phyloP scores from a whole-genome alignment of 495 filamentous ascomycete genomes.

The Terfezia claveryi region DNA sequence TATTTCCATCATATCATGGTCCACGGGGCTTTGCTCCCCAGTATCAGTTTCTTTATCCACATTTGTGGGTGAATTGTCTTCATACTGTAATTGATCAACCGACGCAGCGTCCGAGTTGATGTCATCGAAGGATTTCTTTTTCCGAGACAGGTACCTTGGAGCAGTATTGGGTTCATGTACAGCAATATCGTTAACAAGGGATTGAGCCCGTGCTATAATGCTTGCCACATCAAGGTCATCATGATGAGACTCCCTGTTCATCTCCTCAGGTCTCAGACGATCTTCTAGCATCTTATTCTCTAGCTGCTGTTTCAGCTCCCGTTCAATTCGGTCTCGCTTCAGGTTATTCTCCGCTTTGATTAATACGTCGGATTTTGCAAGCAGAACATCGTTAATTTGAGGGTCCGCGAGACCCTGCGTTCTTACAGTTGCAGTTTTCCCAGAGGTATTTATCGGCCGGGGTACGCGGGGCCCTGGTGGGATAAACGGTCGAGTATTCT shows the following conservation, averaged over 20 bases:
- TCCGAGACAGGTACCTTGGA: neutral
- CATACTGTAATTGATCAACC: neutral
- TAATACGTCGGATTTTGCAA: constrained; percentile 65
- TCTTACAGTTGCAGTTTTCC: constrained; percentile 19
- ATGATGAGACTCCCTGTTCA: neutral
- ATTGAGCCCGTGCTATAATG: neutral
- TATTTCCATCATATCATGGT: neutral
- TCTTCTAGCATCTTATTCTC: constrained; percentile 6
- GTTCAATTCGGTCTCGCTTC: constrained; percentile 62
- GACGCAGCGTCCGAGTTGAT: neutral
- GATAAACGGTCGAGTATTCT: neutral
- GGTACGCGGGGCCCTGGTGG: constrained; percentile 5
- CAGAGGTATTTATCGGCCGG: constrained; percentile 19
- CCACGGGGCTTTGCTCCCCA: neutral
- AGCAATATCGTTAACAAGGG: neutral
- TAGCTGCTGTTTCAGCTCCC: constrained; percentile 27
- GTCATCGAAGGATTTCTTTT: neutral
- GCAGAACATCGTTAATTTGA: constrained; percentile 53
- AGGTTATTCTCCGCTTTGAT: constrained; percentile 62
- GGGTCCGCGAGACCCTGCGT: constrained; percentile 21
- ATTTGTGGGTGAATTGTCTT: neutral
- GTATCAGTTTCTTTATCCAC: neutral
- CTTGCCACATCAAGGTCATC: constrained; percentile 4
- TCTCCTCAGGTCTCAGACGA: neutral
- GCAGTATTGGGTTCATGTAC: neutral